These are phyloP conservation scores for Sporothrix mexicana DNA, from an alignment of 2,329 filamentous ascomycete species.

Conservation along the genomic window DNA sequence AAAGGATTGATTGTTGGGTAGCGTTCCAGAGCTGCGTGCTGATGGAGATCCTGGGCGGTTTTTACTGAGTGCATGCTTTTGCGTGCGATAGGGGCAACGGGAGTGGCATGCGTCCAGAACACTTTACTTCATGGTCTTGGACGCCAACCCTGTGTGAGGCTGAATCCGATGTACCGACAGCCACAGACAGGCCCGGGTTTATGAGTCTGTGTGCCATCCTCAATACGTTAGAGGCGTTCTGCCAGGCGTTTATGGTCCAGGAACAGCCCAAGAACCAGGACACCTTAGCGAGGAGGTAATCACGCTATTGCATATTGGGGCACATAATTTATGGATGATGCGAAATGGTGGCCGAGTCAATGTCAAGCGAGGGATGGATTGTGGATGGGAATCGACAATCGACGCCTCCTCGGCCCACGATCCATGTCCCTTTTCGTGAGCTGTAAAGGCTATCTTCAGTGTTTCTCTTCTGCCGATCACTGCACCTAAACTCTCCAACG, in stretches of 20 bases:
- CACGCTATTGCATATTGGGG: neutral
- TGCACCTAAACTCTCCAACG: neutral
- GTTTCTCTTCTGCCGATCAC: neutral
- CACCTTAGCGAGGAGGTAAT: neutral
- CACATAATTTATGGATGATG: neutral
- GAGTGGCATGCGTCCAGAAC: neutral
- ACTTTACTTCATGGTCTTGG: slow-evolving; percentile 3
- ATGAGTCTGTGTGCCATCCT: neutral
- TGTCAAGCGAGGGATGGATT: neutral
- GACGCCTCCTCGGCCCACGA: neutral
- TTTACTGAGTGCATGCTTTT: neutral
- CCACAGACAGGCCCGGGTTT: too few species aligned
- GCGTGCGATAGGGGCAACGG: neutral
- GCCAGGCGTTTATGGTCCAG: neutral
- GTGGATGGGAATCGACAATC: neutral
- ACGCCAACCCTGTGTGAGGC: neutral
- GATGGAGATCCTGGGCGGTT: neutral
- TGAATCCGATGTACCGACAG: neutral
- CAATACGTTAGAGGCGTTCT: neutral
- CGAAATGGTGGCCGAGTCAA: too few species aligned
- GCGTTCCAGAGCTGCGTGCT: slow-evolving; percentile 3
- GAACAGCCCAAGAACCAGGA: neutral
- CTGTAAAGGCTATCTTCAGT: neutral
- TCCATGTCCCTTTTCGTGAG: too few species aligned
- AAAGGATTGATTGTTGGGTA: slow-evolving; percentile 17